Conservation (phyloP, 2,329 filamentous ascomycete genomes). For the Rachicladosporium sp. region DNA sequence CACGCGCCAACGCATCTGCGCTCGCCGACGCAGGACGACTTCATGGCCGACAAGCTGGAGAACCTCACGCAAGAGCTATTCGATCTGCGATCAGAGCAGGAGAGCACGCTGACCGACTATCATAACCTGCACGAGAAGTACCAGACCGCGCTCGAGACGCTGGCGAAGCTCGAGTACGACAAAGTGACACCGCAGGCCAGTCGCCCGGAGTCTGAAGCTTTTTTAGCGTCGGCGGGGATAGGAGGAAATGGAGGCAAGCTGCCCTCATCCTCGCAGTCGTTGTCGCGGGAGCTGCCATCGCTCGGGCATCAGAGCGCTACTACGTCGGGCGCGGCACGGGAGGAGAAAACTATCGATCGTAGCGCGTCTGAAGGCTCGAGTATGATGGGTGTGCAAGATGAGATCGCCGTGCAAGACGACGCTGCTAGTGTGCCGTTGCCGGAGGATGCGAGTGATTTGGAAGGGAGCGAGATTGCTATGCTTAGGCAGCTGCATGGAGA, state of each 20-base stretch:
- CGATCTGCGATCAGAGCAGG: conserved; percentile 81
- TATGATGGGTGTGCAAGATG: conserved; percentile 3
- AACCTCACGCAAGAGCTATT: conserved; percentile 83
- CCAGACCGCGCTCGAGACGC: conserved; percentile 68
- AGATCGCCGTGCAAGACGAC: conserved; percentile 6
- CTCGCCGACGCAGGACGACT: conserved; percentile 69
- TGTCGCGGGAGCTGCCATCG: conserved; percentile 88
- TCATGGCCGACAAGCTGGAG: conserved; percentile 86
- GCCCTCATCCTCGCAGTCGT: conserved; percentile 72
- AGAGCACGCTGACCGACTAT: conserved; percentile 67
- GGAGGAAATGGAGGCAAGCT: conserved; percentile 48
- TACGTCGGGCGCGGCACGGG: conserved; percentile 18
- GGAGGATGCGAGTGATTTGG: conserved; percentile 24
- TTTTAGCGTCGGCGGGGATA: conserved; percentile 67
- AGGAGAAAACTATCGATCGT: conserved; percentile 7
- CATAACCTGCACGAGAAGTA: conserved; percentile 79
- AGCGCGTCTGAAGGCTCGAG: too few species aligned
- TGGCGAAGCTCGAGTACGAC: conserved; percentile 71
- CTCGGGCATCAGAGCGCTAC: conserved; percentile 59
- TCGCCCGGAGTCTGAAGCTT: conserved; percentile 62
- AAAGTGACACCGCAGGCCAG: conserved; percentile 51
- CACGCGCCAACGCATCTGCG: conserved; percentile 27
- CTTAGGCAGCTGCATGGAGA: conserved; percentile 60
- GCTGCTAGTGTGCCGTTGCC: not conserved
- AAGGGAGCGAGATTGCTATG: conserved; percentile 50